Base-by-base conservation (phyloP, 2,329 filamentous ascomycete species). In the Huntiella omanensis region DNA sequence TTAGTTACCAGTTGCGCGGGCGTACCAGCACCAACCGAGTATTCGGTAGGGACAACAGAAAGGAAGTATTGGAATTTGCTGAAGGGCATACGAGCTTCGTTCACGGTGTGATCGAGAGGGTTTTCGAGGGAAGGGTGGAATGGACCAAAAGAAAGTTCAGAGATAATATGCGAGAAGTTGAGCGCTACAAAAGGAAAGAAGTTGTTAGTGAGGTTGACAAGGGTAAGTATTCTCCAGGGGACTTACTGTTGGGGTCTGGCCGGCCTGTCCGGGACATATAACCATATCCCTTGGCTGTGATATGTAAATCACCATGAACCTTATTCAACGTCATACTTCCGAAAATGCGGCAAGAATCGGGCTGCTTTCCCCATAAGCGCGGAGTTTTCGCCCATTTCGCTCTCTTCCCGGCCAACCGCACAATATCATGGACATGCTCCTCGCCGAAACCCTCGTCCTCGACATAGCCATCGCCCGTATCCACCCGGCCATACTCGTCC, bases 21-120 rank as follows among this genome's bases (percentile, higher is more conserved):
- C 45, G 55, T 55, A 41, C 62, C 59, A 34, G 59, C 59, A 40
- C 69, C 69, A 50, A 80, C 70, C 60, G 76, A 86, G 69, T 96
- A 98, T 56, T 92, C 75, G 4, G 91, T 98, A 2, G 91, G 91
- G 2, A 98, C 91, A 34, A 98, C 73, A 35, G 83, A 93, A 58
- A 96, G 71, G 67, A 91, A 96, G 72, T 98, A 98, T 64, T 98
- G 91, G 67, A 86, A 96, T 64, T 91, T 92, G 73, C 88, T 80
- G 68, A 95, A 96, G 68, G 93, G 72, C 51, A 63, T 60, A 12
- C 69, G 59, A n/a, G 83, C 88, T 3, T 69, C 64, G 56, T 87
- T 83, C 62, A 87, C 75, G 39, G 91, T 96, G 54, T 80, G 79
- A 65, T 96, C 91, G 56, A 98, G 83, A 0, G 91, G 91, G 65